Percentiles rank a stretch among this genome's conserved stretches.
Conservation (phyloP, 257 asterid genomes). For the Nemophila menziesii region DNA sequence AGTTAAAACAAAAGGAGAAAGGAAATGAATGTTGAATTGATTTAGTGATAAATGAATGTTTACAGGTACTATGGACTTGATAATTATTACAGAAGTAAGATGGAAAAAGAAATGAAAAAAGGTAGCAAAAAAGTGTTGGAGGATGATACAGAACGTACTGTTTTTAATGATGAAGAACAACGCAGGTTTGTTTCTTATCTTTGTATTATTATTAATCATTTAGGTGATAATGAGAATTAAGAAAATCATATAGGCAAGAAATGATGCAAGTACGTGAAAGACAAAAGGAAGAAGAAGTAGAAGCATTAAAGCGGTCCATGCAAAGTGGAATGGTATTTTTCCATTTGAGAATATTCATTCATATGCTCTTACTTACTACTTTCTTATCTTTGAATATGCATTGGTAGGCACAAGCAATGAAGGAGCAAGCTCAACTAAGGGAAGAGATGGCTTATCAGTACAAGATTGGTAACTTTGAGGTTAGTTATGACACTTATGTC, state of each 20-base stretch:
- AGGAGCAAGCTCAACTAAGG: conserved; percentile 87
- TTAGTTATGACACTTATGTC: conserved; percentile 11
- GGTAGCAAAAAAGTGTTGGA: conserved; percentile 40
- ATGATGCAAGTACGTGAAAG: conserved; percentile 64
- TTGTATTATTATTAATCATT: not conserved
- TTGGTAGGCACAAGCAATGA: conserved; percentile 95
- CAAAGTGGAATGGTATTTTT: conserved; percentile 43
- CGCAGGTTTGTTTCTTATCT: conserved; percentile 74
- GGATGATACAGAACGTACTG: conserved; percentile 69
- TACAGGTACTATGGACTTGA: conserved; percentile 84
- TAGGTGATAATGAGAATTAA: not conserved
- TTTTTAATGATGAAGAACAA: conserved; percentile 84
- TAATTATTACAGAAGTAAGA: conserved; percentile 45
- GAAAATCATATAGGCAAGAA: conserved; percentile 53
- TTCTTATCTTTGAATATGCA: conserved; percentile 4
- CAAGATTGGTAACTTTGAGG: conserved; percentile 93
- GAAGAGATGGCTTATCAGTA: conserved; percentile 97
- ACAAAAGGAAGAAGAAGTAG: conserved; percentile 69
- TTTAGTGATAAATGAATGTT: too few species aligned
- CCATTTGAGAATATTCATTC: not conserved
- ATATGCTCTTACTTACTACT: not conserved
- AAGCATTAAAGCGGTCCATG: conserved; percentile 64
- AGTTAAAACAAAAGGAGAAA: too few species aligned
- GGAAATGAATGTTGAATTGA: too few species aligned
- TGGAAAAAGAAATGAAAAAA: conserved; percentile 63